phyloP scores from a whole-genome alignment of 805 yeast species.

The Helenozyma rhizophorensis region DNA sequence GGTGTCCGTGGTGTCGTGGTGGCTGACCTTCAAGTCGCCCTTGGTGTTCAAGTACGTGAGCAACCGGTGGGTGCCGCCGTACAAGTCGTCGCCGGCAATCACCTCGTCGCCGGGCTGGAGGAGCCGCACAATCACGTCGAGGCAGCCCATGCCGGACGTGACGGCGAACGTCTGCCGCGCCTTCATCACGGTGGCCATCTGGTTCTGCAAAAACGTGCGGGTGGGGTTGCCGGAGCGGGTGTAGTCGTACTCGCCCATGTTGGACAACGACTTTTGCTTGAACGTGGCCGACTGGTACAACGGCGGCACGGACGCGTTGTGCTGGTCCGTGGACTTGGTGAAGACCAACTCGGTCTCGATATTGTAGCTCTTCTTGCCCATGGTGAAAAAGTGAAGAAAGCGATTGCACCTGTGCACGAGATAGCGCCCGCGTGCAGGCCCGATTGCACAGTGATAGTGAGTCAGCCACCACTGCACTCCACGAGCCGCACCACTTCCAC shows the following conservation, averaged over 20 bases:
- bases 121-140: conserved; percentile 76
- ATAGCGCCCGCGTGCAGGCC: too few species aligned
- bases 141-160: conserved; percentile 88
- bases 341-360: conserved; percentile 70
- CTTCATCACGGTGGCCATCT: conserved; percentile 71
- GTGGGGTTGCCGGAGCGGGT: conserved; percentile 96
- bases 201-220: conserved; percentile 72
- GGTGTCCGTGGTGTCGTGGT: conserved; percentile 77
- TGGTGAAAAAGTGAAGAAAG: conserved; percentile 4
- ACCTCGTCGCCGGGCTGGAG: conserved; percentile 84
- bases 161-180: conserved; percentile 79
- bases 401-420: conserved; percentile 12
- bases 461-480: too few species aligned
- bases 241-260: conserved; percentile 71
- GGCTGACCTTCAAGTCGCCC: conserved; percentile 62
- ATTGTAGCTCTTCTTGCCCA: conserved; percentile 36
- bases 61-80: conserved; percentile 90
- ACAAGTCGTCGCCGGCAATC: conserved; percentile 90
- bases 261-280: conserved; percentile 67
- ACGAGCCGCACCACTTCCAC: too few species aligned
- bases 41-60: conserved; percentile 65
- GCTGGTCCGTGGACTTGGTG: conserved; percentile 58
- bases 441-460: too few species aligned
- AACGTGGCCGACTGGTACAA: conserved; percentile 93
- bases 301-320: conserved; percentile 81